Conservation (phyloP, 108 stramenopile species). For the Conticribra weissflogii region DNA sequence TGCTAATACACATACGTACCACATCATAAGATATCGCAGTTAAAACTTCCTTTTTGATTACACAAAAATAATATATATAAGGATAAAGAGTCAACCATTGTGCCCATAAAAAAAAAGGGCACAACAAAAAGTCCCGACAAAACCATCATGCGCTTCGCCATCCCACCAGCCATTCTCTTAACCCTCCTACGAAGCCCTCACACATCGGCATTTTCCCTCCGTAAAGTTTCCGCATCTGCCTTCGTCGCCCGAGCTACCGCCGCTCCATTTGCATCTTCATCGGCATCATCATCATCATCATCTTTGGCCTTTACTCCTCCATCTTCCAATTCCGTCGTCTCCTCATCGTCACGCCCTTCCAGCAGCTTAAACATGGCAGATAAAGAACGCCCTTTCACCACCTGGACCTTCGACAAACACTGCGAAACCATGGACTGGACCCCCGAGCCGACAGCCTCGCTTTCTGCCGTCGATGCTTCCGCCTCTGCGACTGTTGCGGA, state of each 20-base stretch:
- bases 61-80: too few species aligned
- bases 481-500: too few species aligned
- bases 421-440: conserved; percentile 83
- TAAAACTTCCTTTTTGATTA: too few species aligned
- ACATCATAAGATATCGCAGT: too few species aligned
- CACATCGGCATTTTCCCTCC: neutral
- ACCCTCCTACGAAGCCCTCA: conserved; percentile 10
- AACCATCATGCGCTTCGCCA: conserved; percentile 2
- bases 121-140: neutral
- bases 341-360: conserved; percentile 3
- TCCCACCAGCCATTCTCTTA: conserved; percentile 19
- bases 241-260: conserved; percentile 1
- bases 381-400: conserved; percentile 59
- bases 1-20: too few species aligned
- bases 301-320: neutral
- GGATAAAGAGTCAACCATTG: too few species aligned
- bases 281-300: neutral
- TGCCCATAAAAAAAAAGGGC: too few species aligned
- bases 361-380: conserved; percentile 21
- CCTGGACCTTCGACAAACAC: conserved; percentile 83
- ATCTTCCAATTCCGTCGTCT: neutral
- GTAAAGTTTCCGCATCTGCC: conserved; percentile 6
- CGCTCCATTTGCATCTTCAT: neutral
- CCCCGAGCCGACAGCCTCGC: conserved; percentile 36
- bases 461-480: conserved; percentile 24